A percentile compares a stretch with the other conserved stretches of the same genome.
Conservation (phyloP, 1,139 yeast genomes). For the Taiozyma sp. region DNA sequence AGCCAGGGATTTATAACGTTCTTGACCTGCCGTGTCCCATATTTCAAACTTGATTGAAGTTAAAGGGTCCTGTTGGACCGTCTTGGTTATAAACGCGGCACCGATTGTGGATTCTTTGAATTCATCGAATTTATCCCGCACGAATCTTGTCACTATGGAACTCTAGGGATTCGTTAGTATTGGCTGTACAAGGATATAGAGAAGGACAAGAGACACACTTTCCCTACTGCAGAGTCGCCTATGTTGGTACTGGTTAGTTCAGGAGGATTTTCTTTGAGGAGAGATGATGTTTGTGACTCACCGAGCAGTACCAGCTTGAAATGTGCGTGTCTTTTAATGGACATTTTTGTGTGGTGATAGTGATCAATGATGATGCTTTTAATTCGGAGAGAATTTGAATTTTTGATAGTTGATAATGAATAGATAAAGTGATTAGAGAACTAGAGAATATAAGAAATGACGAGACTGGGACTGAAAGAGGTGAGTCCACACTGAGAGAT, state of each 20-base stretch:
- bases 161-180: constrained; percentile 20
- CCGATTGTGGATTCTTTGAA: constrained; percentile 64
- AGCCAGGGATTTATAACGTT: constrained; percentile 80
- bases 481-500: constrained; percentile 4
- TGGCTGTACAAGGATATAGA: neutral
- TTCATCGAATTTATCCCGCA: constrained; percentile 56
- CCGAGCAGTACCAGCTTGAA: constrained; percentile 44
- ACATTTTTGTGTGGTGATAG: neutral
- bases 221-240: constrained; percentile 59
- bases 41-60: constrained; percentile 68
- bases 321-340: constrained; percentile 13
- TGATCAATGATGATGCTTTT: neutral
- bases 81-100: constrained; percentile 64
- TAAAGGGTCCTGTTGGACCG: constrained; percentile 42
- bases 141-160: constrained; percentile 60
- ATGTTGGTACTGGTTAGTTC: neutral
- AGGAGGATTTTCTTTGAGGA: too few species aligned
- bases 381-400: neutral
- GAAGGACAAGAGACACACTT: neutral
- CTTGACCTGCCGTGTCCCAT: constrained; percentile 96
- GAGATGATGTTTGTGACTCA: neutral
- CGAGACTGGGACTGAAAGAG: constrained; percentile 6
- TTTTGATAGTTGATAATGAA: neutral
- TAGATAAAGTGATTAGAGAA: too few species aligned
- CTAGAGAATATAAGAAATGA: neutral